Evolutionary conservation across 2,329 filamentous ascomycete genomes (phyloP).

Genomic region (Nemania diffusa): DNA sequence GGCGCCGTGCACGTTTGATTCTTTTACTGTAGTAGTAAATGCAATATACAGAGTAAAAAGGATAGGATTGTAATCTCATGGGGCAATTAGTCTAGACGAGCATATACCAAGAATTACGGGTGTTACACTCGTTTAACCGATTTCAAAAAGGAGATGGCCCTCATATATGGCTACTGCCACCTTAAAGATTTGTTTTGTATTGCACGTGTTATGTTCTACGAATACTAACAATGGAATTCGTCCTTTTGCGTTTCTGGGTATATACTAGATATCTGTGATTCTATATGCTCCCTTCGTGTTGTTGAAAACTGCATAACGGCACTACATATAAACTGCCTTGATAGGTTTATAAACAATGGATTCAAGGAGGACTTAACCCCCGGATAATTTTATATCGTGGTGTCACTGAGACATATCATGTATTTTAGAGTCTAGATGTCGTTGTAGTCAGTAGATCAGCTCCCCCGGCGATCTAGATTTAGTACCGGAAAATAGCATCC

Average conservation of each 20-base stretch:
- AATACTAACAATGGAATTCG: neutral
- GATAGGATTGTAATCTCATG: neutral
- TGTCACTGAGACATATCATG: no score
- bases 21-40: neutral
- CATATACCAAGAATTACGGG: neutral
- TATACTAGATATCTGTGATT: neutral
- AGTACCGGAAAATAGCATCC: slow-evolving; percentile 86
- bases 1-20: neutral
- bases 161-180: neutral
- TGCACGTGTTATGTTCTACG: neutral
- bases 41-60: no score
- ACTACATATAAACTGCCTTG: no score
- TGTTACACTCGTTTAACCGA: neutral
- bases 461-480: no score
- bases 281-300: slow-evolving; percentile 9
- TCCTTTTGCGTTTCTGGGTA: neutral
- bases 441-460: no score
- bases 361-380: neutral
- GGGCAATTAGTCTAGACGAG: neutral
- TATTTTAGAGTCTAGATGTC: no score
- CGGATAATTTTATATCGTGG: no score
- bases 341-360: neutral
- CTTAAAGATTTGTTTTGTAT: neutral
- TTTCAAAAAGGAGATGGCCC: neutral
- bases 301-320: slow-evolving; percentile 7